These are phyloP conservation scores for Pseudoturritis turrita DNA, from an alignment of 345 rosid genomes.

Conservation along the genomic window DNA sequence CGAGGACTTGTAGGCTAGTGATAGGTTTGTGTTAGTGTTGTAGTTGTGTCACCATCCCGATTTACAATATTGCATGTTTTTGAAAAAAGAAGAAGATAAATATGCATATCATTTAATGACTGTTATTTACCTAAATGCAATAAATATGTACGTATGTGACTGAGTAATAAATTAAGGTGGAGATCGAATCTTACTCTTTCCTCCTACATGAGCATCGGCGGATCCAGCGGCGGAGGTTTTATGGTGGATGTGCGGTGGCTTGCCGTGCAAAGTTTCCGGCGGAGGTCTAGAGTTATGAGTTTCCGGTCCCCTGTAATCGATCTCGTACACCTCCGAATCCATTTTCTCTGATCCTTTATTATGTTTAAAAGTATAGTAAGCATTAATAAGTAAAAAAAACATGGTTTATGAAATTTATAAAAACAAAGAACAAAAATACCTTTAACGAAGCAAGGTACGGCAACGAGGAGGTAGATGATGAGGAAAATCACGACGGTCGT, in stretches of 20 bases:
- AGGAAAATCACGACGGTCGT: constrained; percentile 20
- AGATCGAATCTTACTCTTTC: constrained; percentile 22
- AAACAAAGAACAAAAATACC: constrained; percentile 15
- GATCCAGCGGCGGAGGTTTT: constrained; percentile 24
- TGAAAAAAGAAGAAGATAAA: not conserved
- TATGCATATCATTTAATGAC: not conserved
- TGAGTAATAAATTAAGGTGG: not conserved
- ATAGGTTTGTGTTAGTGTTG: no score
- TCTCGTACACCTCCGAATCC: constrained; percentile 24
- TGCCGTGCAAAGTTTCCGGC: constrained; percentile 26
- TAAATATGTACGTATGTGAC: not conserved
- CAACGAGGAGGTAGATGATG: constrained; percentile 9
- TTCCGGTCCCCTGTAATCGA: constrained; percentile 38
- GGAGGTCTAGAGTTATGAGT: constrained; percentile 38
- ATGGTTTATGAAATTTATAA: no score
- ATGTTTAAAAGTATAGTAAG: not conserved
- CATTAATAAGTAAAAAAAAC: no score
- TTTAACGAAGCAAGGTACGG: constrained; percentile 8
- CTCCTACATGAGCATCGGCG: constrained; percentile 21
- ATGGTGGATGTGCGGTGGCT: constrained; percentile 34
- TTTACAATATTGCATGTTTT: no score
- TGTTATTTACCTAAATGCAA: not conserved
- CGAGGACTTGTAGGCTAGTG: no score
- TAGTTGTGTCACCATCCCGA: no score
- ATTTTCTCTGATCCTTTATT: constrained; percentile 4